Conservation (phyloP, 2,329 filamentous ascomycete species). For the Chaetomium sp. region DNA sequence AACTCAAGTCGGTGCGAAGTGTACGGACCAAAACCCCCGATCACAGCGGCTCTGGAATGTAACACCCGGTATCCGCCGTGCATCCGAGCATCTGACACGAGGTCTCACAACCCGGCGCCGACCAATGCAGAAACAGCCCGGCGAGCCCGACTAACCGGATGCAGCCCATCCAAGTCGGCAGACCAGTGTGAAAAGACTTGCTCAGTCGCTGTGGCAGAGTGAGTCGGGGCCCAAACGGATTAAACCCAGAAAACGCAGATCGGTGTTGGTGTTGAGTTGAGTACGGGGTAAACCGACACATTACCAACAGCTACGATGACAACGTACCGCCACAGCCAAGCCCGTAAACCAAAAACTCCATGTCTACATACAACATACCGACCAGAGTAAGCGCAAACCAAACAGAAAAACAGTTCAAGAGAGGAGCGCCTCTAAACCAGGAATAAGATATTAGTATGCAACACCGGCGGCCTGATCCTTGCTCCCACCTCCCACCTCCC, state of each 20-base stretch:
- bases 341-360: slow-evolving; percentile 2
- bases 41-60: neutral
- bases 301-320: slow-evolving; percentile 5
- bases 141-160: neutral
- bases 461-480: slow-evolving; percentile 1
- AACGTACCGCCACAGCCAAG: neutral
- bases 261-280: too few relatives aligned
- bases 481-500: neutral
- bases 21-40: neutral
- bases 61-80: slow-evolving; percentile 5
- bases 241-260: neutral
- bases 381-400: neutral
- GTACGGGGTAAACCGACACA: neutral
- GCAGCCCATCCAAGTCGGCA: neutral
- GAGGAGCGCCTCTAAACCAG: neutral
- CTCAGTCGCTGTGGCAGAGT: neutral
- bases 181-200: neutral
- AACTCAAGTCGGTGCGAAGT: neutral
- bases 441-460: slow-evolving; percentile 21
- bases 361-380: slow-evolving; percentile 3
- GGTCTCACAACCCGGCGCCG: slow-evolving; percentile 6
- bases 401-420: neutral
- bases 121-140: neutral
- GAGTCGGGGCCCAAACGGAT: neutral
- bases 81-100: slow-evolving; percentile 16